Evolutionary conservation across 345 rosid genomes (phyloP), one percentile per base, ranked within the genome.

Genomic region (Linum tenue): DNA sequence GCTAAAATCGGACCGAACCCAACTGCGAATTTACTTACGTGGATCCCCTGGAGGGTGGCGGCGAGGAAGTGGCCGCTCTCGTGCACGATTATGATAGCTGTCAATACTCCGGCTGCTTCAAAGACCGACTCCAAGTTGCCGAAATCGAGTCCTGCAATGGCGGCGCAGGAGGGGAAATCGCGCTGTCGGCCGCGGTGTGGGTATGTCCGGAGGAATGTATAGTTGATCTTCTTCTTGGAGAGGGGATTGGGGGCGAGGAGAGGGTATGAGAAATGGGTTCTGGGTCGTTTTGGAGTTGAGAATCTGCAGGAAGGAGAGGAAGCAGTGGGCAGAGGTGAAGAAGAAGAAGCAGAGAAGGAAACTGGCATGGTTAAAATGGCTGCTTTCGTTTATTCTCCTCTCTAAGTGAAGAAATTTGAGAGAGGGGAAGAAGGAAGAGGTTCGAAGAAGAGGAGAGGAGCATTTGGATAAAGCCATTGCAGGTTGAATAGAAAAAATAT

Each of bases 1-100:
- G 97, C 97, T 63, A 94, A 73, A 70, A 88, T 75, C 10, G 97
- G 97, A 83, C 99, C 97, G 70, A 94, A 92, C 70, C 96, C 99
- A 67, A 94, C 82, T 0, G 99, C 85, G 76, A 94, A 94, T 76
- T 94, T 90, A 84, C 97, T 94, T 68, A 94, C 96, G 80, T 84
- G 98, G 50, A 92, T 94, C 43, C 99, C 98, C 67, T 94, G 99
- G 2, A 92, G 96, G 73, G 64, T 73, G 59, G 99, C 97, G 53
- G 99, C 99, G 5, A 94, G 83, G 67, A 92, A 94, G 67, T 92
- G 99, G 64, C 97, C 97, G 37, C 84, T 76, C 62, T 90, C 98
- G 37, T 90, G 98, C 48, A 88, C 98, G 56, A 92, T 79, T 59
- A 92, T 83, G 61, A 92, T 92, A 56, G 97, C 86, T 0, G 98